Base-by-base conservation (phyloP, 345 rosid species). In the Rhodamnia rubescens region DNA sequence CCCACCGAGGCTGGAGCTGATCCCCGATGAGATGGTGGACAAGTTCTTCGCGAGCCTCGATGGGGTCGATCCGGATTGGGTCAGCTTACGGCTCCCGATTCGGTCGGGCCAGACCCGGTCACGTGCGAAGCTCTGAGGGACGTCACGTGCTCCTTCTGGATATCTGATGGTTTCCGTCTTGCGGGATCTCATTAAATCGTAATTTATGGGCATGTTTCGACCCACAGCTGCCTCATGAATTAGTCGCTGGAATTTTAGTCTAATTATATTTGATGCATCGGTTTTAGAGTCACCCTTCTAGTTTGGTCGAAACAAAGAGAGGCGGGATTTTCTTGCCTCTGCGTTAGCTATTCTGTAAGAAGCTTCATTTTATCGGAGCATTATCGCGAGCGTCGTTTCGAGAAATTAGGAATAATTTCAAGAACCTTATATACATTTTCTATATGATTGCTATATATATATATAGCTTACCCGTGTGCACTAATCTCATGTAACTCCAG, bases 1-100 rank as follows among this genome's bases (percentile, higher is more conserved):
- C 29, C 89, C 88, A 27, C 80, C 84, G 16, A 85, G 53, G 42
- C 56, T 89, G 29, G 87, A 85, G 57, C 61, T 75, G 80, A 87
- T 86, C 3, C 61, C 47, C 3, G 85, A 89, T 36, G 85, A 56
- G 49, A 86, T 69, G 69, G 82, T 86, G 55, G 57, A 81, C 52
- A 53, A 13, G 16, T 86, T 52, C 83, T 89, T 85, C 85, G 53
- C 40, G 22, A 81, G 58, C 44, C 69, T 89, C 1, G 84, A 86
- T 7, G 20, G 74, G 40, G 20, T 59, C 53, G 85, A 84, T 53
- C 85, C 82, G 2, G 87, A 89, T 11, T 74, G 81, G 53, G 84
- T 57, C 27, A 49, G 22, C 74, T 82, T 89, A 32, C 69, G 53
- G 4, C 84, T 85, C 74, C 85, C 82, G 8, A 53, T 4, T 20